Percentiles rank a stretch among this genome's conserved stretches.
These are phyloP conservation scores for Fusarium sp. DNA, from an alignment of 2,329 filamentous ascomycete species.

Conservation along the genomic window DNA sequence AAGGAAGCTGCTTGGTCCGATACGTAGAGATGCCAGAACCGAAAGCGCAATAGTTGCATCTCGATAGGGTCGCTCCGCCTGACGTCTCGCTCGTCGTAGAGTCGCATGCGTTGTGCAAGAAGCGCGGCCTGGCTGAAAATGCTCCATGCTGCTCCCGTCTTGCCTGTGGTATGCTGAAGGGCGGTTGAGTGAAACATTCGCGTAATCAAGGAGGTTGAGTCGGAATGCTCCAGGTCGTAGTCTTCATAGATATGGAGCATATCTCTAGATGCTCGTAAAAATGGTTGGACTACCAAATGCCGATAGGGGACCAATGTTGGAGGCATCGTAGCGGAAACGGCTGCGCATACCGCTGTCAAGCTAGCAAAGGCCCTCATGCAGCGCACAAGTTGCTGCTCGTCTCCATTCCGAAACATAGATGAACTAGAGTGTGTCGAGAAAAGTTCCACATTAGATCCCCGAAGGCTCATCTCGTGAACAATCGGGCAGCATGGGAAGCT, in stretches of 20 bases:
- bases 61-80: not conserved
- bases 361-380: not conserved
- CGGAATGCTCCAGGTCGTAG: not conserved
- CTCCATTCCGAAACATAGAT: not conserved
- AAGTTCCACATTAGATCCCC: not conserved
- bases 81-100: not conserved
- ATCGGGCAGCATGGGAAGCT: not conserved
- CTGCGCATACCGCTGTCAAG: not conserved
- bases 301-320: not conserved
- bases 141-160: not conserved
- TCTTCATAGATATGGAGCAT: not conserved
- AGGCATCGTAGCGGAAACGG: not conserved
- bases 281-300: not conserved
- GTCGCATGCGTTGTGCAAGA: not conserved
- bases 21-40: not conserved
- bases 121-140: not conserved
- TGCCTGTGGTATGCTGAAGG: not conserved
- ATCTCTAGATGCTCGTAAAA: not conserved
- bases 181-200: not conserved
- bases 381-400: not conserved
- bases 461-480: not conserved
- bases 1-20: not conserved
- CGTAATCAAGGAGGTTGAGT: not conserved
- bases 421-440: not conserved
- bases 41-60: not conserved